These are phyloP conservation scores for Metarhizium album DNA, from an alignment of 2,329 filamentous ascomycete species.

Conservation along the genomic window DNA sequence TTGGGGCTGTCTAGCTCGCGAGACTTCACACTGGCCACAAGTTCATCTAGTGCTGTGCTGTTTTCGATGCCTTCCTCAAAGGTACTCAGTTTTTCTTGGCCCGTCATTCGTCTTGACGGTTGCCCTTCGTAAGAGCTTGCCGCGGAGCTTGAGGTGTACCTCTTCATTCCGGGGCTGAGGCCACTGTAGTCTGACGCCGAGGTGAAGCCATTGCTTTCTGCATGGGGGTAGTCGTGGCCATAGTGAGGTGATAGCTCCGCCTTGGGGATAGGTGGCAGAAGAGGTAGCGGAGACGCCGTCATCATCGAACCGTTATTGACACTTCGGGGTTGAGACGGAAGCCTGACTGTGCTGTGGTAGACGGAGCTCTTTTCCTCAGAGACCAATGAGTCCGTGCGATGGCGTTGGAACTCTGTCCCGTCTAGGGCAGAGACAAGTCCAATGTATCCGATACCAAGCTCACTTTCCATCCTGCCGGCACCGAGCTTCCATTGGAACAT, in stretches of 20 bases:
- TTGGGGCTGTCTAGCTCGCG: conserved; percentile 29
- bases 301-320: conserved; percentile 1
- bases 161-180: conserved; percentile 5
- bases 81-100: conserved; percentile 18
- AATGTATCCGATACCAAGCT: conserved; percentile 56
- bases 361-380: conserved; percentile 7
- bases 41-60: conserved; percentile 13
- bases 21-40: conserved; percentile 22
- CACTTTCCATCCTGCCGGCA: conserved; percentile 44
- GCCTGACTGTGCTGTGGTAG: neutral
- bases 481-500: conserved; percentile 57
- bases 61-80: conserved; percentile 16
- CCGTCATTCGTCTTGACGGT: conserved; percentile 8
- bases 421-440: conserved; percentile 55
- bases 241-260: conserved; percentile 2
- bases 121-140: conserved; percentile 19
- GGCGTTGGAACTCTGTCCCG: conserved; percentile 17
- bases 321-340: conserved; percentile 4
- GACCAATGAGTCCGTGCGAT: conserved; percentile 5
- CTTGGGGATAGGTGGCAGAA: conserved; percentile 5
- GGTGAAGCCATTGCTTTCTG: conserved; percentile 7
- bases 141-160: conserved; percentile 19
- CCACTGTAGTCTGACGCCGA: conserved; percentile 4
- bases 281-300: neutral
- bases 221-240: conserved; percentile 9